A percentile compares a stretch with the other conserved stretches of the same genome.
Conservation (phyloP, 2,329 filamentous ascomycete genomes). For the Aspergillus costaricaensis region DNA sequence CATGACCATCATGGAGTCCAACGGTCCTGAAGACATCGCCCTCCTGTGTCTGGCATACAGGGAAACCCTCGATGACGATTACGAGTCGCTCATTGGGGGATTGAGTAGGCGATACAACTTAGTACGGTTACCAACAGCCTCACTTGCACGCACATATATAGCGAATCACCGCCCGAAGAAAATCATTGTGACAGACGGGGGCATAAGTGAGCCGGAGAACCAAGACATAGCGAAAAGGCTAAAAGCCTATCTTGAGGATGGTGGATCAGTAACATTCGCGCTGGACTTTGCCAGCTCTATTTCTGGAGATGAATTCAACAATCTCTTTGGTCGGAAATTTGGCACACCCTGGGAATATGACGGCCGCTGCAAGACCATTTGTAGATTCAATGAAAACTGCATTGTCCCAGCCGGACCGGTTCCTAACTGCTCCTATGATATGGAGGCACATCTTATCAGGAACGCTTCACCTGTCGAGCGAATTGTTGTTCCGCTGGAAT, state of each 20-base stretch:
- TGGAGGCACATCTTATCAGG: neutral
- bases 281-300: neutral
- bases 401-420: neutral
- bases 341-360: neutral
- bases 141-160: neutral
- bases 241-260: neutral
- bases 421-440: neutral
- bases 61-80: neutral
- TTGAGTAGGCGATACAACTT: neutral
- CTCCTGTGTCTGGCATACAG: neutral
- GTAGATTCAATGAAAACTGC: neutral
- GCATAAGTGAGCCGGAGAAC: neutral
- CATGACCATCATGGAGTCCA: neutral
- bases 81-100: neutral
- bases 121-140: neutral
- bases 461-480: neutral
- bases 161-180: neutral
- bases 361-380: neutral
- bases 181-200: neutral
- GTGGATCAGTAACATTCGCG: neutral
- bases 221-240: neutral
- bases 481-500: neutral
- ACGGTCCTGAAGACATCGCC: neutral
- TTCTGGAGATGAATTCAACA: neutral
- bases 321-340: neutral